Evolutionary conservation across 2,329 filamentous ascomycete genomes (phyloP).

Genomic region (Bipolaris gigantea): DNA sequence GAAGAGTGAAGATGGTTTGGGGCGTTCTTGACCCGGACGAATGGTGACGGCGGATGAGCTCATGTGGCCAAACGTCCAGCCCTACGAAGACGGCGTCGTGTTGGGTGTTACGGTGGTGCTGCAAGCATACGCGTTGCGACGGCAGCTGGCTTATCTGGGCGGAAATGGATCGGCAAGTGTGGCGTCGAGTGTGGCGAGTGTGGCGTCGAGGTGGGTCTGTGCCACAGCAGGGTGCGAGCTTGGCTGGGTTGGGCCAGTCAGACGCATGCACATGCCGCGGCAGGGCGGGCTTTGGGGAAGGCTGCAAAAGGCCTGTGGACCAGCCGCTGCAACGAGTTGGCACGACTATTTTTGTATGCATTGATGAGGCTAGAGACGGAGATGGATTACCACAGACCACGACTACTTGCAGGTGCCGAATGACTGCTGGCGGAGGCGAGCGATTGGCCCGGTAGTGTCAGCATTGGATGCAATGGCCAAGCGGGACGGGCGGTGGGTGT

Average conservation of each 20-base stretch:
- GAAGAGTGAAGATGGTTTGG: not conserved
- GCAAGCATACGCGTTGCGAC: slow-evolving; percentile 29
- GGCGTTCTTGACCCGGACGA: slow-evolving; percentile 1
- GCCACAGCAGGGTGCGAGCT: slow-evolving; percentile 16
- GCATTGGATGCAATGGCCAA: slow-evolving; percentile 13
- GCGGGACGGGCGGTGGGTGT: slow-evolving; percentile 5
- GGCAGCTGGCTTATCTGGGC: slow-evolving; percentile 6
- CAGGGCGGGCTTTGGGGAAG: too few relatives aligned
- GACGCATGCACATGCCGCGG: too few relatives aligned
- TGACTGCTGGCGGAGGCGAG: slow-evolving; percentile 14
- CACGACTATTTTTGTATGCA: slow-evolving; percentile 36
- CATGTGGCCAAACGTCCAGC: slow-evolving; percentile 13
- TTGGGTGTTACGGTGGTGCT: slow-evolving; percentile 11
- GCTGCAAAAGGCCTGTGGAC: slow-evolving; percentile 11
- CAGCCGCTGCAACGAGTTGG: slow-evolving; percentile 22
- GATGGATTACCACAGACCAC: too few relatives aligned
- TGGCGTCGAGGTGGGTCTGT: slow-evolving; percentile 2
- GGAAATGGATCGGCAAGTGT: slow-evolving; percentile 8
- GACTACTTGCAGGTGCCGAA: slow-evolving; percentile 7
- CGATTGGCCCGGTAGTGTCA: slow-evolving; percentile 14
- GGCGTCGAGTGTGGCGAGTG: slow-evolving; percentile 1
- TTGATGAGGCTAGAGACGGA: too few relatives aligned
- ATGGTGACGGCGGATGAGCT: slow-evolving; percentile 5
- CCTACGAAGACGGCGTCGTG: slow-evolving; percentile 3
- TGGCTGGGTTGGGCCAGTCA: too few relatives aligned